Evolutionary conservation across 352 stramenopile genomes (phyloP).

Genomic region (Globisporangium recalcitrans): DNA sequence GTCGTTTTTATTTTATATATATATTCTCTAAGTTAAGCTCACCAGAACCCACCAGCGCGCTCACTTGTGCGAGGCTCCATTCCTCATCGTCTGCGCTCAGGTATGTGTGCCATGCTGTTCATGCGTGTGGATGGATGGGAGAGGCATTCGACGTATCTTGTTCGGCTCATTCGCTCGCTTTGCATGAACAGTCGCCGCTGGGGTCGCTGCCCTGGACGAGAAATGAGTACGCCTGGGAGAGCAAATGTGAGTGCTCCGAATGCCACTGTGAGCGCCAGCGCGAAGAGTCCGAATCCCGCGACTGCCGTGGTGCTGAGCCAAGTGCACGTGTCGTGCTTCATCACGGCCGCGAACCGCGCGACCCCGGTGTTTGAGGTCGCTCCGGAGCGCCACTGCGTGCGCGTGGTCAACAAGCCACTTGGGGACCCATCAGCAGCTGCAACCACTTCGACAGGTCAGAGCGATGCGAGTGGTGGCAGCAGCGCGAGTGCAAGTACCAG

Average conservation of each 20-base stretch:
- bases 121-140: background rate
- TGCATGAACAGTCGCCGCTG: conserved; percentile 4
- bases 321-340: conserved; percentile 64
- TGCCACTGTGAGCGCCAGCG: background rate
- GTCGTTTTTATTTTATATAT: conserved; percentile 17
- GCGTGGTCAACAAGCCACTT: conserved; percentile 34
- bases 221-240: background rate
- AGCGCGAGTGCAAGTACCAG: background rate
- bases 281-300: conserved; percentile 5
- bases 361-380: conserved; percentile 57
- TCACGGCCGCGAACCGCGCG: conserved; percentile 64
- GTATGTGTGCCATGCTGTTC: background rate
- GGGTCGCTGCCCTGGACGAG: background rate
- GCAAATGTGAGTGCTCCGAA: background rate
- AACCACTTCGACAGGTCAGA: background rate
- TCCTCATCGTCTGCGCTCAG: background rate
- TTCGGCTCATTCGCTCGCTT: background rate
- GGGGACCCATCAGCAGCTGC: conserved; percentile 11
- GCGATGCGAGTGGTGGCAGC: background rate
- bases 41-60: background rate
- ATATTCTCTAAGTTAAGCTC: conserved; percentile 18
- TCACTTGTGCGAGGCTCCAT: conserved; percentile 3
- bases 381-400: conserved; percentile 35
- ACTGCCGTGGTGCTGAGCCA: conserved; percentile 25
- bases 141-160: background rate